Evolutionary conservation across 2,329 filamentous ascomycete species (phyloP), one percentile per base, ranked within the genome.

Genomic region (Elsinoe fawcettii): DNA sequence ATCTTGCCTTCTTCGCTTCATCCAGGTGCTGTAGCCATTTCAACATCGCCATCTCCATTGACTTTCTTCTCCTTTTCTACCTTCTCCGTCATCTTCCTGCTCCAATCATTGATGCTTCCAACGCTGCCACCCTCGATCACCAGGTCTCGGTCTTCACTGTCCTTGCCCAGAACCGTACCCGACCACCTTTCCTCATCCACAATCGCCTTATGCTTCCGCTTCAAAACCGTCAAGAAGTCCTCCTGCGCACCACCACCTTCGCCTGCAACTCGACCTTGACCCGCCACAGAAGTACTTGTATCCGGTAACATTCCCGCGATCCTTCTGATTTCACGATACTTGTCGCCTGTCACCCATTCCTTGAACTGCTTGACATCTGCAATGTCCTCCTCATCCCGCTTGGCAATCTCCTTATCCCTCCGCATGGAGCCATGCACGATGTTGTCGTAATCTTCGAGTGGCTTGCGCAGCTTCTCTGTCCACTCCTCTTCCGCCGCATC

Each of bases 181-280:
- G 86, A 83, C 70, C 90, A 95, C 66, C 92, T 86, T 8, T 86
- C 85, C 66, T 95, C 90, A 66, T 95, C 90, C 61, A 87, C 88
- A 0, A 87, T 88, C 65, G 93, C 95, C 73, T 86, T 90, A 70
- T 95, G 88, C 68, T 95, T 96, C 73, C 91, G 93, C 72, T 95
- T 96, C 41, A 97, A 75, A 3, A 84, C 70, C 18, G 71, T 75
- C 54, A 78, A 60, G 59, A 76, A 77, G 59, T 78, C 76, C 62
- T 77, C 75, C 60, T 73, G 63, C 57, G 66, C 66, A 66, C 64
- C 68, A 58, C 69, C 69, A 63, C 70, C 75, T 59, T 67, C 67
- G 8, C 66, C 69, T 14, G n/a, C 60, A 74, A 37, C 79, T 74
- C 61, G 79, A 75, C 14, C 77, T 77, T 23, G 23, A 11, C 74